Evolutionary conservation across 140 eudicot genomes (phyloP).

Genomic region (Senecio squalidus): DNA sequence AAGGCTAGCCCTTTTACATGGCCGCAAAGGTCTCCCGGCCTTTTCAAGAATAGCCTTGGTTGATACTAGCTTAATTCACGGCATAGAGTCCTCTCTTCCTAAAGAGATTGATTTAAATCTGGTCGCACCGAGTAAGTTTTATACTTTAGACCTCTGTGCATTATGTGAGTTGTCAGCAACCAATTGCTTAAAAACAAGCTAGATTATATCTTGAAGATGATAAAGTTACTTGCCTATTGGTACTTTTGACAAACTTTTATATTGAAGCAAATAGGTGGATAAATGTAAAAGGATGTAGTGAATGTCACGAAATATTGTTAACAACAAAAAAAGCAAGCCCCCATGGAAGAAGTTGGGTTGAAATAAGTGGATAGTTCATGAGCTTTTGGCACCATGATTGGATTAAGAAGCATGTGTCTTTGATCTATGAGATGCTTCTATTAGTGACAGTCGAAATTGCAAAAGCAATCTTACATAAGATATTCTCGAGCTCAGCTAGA

Average conservation of each 20-base stretch:
- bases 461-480: no score
- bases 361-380: slow-evolving; percentile 36
- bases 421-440: slow-evolving; percentile 35
- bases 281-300: slow-evolving; percentile 45
- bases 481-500: no score
- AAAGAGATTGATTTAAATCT: no score
- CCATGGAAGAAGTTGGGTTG: slow-evolving; percentile 66
- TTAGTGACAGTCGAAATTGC: slow-evolving; percentile 23
- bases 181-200: slow-evolving; percentile 34
- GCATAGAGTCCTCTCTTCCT: no score
- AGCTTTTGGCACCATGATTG: slow-evolving; percentile 50
- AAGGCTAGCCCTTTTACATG: no score
- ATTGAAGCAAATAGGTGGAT: slow-evolving; percentile 55
- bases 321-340: no score
- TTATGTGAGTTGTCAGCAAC: no score
- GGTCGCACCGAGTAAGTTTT: no score
- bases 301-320: slow-evolving; percentile 38
- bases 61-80: no score
- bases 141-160: no score
- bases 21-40: no score
- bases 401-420: slow-evolving; percentile 29
- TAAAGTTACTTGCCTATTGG: slow-evolving; percentile 54
- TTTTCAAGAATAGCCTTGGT: no score
- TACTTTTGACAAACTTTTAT: slow-evolving; percentile 55
- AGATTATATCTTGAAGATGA: slow-evolving; percentile 36